A percentile compares a stretch with the other conserved stretches of the same genome.
Conservation (phyloP, 2,329 filamentous ascomycete genomes). For the Trichoderma oligosporum region DNA sequence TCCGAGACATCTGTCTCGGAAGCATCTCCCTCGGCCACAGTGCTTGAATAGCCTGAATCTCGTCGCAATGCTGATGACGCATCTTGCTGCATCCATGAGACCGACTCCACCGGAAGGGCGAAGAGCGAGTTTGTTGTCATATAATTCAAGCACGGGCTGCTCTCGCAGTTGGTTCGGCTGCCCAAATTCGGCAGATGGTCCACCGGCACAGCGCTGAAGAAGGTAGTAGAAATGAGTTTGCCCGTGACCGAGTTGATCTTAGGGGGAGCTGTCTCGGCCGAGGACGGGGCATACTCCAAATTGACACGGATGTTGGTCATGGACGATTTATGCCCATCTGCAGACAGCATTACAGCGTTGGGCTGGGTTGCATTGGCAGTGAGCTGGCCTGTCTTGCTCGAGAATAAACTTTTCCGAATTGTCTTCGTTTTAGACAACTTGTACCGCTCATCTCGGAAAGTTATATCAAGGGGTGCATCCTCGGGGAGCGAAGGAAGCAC, state of each 20-base stretch:
- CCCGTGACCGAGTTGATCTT: slow-evolving; percentile 46
- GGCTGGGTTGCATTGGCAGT: slow-evolving; percentile 46
- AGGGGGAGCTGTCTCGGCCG: slow-evolving; percentile 43
- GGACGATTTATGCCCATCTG: slow-evolving; percentile 45
- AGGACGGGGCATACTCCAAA: slow-evolving; percentile 46
- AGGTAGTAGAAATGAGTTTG: slow-evolving; percentile 52
- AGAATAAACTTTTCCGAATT: slow-evolving; percentile 51
- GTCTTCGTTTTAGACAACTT: slow-evolving; percentile 49
- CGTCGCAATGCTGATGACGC: slow-evolving; percentile 38
- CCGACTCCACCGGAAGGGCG: slow-evolving; percentile 33
- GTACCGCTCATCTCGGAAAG: slow-evolving; percentile 47
- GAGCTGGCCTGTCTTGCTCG: slow-evolving; percentile 48
- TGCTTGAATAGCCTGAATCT: slow-evolving; percentile 53
- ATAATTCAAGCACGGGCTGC: slow-evolving; percentile 46
- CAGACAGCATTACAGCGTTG: slow-evolving; percentile 46
- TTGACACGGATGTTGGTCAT: slow-evolving; percentile 43
- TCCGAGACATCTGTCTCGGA: slow-evolving; percentile 35
- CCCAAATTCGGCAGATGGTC: slow-evolving; percentile 49
- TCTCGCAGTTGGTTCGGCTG: slow-evolving; percentile 38
- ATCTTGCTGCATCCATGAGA: slow-evolving; percentile 41
- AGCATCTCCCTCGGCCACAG: slow-evolving; percentile 34
- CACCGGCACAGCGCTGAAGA: slow-evolving; percentile 47
- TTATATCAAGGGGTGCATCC: slow-evolving; percentile 50
- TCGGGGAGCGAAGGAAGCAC: slow-evolving; percentile 50
- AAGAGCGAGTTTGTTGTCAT: slow-evolving; percentile 43